These are phyloP conservation scores for Reticulascus tulasneorum DNA, from an alignment of 2,329 filamentous ascomycete genomes.

Conservation along the genomic window DNA sequence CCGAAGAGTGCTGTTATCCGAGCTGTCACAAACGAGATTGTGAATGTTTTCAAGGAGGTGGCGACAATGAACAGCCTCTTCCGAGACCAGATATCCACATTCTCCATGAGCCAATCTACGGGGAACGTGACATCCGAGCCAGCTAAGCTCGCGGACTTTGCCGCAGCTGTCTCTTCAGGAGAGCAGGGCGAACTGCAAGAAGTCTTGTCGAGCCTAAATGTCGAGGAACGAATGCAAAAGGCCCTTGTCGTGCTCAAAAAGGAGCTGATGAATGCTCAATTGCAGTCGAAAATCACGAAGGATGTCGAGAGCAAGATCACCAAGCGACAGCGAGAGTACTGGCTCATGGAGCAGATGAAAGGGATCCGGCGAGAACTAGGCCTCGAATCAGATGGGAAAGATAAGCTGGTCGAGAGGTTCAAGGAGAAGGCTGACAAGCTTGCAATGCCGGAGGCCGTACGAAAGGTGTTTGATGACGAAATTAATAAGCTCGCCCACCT, in stretches of 20 bases:
- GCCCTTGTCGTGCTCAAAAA: conserved; percentile 92
- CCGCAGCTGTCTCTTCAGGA: conserved; percentile 91
- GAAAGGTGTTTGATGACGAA: conserved; percentile 97
- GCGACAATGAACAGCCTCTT: conserved; percentile 92
- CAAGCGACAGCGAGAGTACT: conserved; percentile 96
- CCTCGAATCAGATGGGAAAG: conserved; percentile 95
- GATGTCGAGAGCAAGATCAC: conserved; percentile 97
- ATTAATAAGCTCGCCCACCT: conserved; percentile 94
- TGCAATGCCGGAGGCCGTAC: conserved; percentile 94
- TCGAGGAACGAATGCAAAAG: conserved; percentile 90
- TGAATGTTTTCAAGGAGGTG: conserved; percentile 98
- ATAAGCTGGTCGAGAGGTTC: conserved; percentile 96
- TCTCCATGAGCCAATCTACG: conserved; percentile 90
- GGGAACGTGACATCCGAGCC: conserved; percentile 95
- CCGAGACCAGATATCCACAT: conserved; percentile 94
- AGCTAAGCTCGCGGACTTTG: conserved; percentile 93
- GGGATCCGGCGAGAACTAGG: conserved; percentile 93
- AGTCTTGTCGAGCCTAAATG: conserved; percentile 80
- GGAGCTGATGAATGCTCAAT: conserved; percentile 94
- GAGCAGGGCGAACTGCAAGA: conserved; percentile 91
- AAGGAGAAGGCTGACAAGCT: conserved; percentile 91
- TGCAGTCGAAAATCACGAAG: conserved; percentile 96
- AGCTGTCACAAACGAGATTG: conserved; percentile 93
- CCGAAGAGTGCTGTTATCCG: conserved; percentile 85
- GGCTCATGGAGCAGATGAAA: conserved; percentile 99